Conservation (phyloP, 116 monocot species). For the Phalaenopsis hybrid region DNA sequence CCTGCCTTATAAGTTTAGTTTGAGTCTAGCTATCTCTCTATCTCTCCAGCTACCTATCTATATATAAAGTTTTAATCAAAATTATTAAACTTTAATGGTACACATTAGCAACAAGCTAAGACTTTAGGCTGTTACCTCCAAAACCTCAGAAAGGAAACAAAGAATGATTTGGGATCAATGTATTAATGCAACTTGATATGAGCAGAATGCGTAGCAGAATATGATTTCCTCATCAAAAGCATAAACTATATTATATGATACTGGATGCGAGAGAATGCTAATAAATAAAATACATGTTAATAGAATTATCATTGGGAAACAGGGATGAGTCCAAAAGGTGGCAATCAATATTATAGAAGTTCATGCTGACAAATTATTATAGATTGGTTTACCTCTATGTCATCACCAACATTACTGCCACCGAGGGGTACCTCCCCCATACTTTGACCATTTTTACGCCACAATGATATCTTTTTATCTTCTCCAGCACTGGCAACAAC, state of each 20-base stretch:
- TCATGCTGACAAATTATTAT: background rate
- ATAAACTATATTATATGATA: background rate
- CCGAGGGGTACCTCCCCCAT: constrained; percentile 55
- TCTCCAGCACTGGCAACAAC: constrained; percentile 94
- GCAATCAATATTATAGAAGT: background rate
- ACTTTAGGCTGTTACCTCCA: background rate
- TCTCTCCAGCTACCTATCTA: background rate
- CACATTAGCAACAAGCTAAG: background rate
- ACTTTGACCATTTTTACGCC: constrained; percentile 77
- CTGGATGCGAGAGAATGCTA: background rate
- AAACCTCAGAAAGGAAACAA: background rate
- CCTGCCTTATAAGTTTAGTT: too few relatives aligned
- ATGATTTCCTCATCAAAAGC: background rate
- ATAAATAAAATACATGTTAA: background rate
- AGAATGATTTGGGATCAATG: background rate
- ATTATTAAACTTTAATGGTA: background rate
- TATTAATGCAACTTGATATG: background rate
- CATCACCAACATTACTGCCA: constrained; percentile 46
- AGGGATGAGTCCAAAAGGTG: background rate
- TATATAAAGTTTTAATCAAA: background rate
- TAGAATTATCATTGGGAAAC: background rate
- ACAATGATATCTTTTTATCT: constrained; percentile 83
- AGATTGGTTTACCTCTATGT: constrained; percentile 44
- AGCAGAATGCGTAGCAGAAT: background rate
- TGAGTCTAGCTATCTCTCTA: too few relatives aligned